Evolutionary conservation across 495 filamentous ascomycete species (phyloP).

Genomic region (Neurospora cerealis): DNA sequence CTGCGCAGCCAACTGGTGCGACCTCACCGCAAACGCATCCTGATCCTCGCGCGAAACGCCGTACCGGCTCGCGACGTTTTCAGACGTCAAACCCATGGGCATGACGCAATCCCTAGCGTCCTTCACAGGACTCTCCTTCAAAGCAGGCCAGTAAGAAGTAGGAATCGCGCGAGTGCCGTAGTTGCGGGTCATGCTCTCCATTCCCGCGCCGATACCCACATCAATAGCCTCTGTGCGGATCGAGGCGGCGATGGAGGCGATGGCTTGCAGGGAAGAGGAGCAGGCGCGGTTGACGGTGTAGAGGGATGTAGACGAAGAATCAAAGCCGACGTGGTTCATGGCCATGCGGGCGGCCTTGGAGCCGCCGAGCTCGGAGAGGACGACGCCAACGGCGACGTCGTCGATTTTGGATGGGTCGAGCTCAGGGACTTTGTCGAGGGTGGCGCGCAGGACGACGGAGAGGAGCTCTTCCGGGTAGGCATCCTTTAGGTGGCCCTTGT

Average conservation of each 20-base stretch:
- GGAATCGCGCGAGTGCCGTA: slow-evolving; percentile 79
- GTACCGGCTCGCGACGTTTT: slow-evolving; percentile 79
- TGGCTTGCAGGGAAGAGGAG: slow-evolving; percentile 62
- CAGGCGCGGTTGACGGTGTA: slow-evolving; percentile 86
- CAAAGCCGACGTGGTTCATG: slow-evolving; percentile 66
- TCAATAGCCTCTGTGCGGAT: slow-evolving; percentile 64
- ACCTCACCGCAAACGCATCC: slow-evolving; percentile 69
- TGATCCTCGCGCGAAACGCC: slow-evolving; percentile 64
- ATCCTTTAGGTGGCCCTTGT: slow-evolving; percentile 77
- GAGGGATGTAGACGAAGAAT: slow-evolving; percentile 55
- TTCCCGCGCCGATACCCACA: slow-evolving; percentile 78
- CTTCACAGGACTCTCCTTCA: slow-evolving; percentile 52
- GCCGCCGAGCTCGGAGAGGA: slow-evolving; percentile 83
- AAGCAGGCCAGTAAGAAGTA: slow-evolving; percentile 62
- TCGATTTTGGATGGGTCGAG: slow-evolving; percentile 63
- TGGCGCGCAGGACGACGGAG: slow-evolving; percentile 69
- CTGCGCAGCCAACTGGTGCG: slow-evolving; percentile 57
- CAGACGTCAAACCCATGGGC: slow-evolving; percentile 87
- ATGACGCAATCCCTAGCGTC: slow-evolving; percentile 81
- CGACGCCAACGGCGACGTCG: slow-evolving; percentile 78
- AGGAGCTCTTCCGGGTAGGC: slow-evolving; percentile 87
- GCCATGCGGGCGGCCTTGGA: slow-evolving; percentile 89
- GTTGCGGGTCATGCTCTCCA: slow-evolving; percentile 90
- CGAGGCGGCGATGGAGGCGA: slow-evolving; percentile 58
- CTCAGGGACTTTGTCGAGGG: slow-evolving; percentile 62